Base-by-base conservation (phyloP, 129 eudicot species). In the Centaurea solstitialis region DNA sequence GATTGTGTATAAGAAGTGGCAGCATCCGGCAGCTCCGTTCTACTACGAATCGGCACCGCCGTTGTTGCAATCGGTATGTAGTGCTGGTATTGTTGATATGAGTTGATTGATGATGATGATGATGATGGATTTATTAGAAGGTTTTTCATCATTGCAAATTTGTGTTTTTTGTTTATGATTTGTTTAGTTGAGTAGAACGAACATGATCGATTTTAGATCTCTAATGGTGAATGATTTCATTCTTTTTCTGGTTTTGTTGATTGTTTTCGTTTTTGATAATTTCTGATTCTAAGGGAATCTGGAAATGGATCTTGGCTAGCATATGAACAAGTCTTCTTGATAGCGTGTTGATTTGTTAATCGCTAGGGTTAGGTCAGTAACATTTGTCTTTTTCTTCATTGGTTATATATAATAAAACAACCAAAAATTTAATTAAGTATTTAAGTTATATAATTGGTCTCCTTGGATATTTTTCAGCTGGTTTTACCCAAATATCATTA, bases 1-100 rank as follows among this genome's bases (percentile, higher is more conserved):
- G 84, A 70, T 79, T 71, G 90, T 81, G 86, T 88, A 80, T 77
- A 91, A 88, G 84, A 93, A 83, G 72, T 93, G 98, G 98, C 97
- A 89, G 79, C 94, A 93, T 76, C 94, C 97, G 81, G 98, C 98
- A 0, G 94, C 94, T 43, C 98, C 98, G 82, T 91, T 94, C 67
- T 88, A 82, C 57, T 89, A 90, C 70, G 94, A 93, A 68, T 70
- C 95, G 86, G 85, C 93, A 40, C 91, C 93, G 40, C 87, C 91
- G 82, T 76, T 88, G 0, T 45, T 85, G 84, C 94, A 93, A 1
- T 90, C 88, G 77, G 84, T 88, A 65, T 87, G 86, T 68, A 15
- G 17, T 40, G 78, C 81, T 5, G 90, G 86, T 59, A 70, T 40
- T 33, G 81, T 74, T 1, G 90, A 79, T 62, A 80, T 90, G 76